Evolutionary conservation across 129 eudicot species (phyloP), one percentile per base, ranked within the genome.

Genomic region (Solidago caesia): DNA sequence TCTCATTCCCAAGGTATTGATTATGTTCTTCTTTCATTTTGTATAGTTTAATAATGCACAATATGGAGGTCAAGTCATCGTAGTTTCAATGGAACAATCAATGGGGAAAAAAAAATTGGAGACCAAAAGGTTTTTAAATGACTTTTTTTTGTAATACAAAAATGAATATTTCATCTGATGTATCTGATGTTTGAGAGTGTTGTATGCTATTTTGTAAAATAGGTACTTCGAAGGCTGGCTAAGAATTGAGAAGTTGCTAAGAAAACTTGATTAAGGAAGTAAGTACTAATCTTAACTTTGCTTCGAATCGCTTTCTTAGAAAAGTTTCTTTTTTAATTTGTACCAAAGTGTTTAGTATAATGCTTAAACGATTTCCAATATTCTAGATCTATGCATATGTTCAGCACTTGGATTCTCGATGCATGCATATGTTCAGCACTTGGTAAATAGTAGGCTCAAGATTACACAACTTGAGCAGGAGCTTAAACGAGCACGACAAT

Each of bases 221-320:
- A 93, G 96, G 73, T 86, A 44, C 91, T 90, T 14, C 87, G 99
- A 64, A 82, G 99, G 83, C 83, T 94, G 79, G 99, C 99, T 58
- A 97, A 94, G 80, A 94, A 94, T 72, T 93, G 99, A 71, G 99
- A 94, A 85, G 99, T 97, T 61, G 99, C 99, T 11, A 77, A 93
- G 56, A 90, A 94, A 80, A 90, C 97, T 78, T 84, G 99, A 25
- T 75, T 90, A 75, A 88, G 99, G 72, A 94, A 94, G 85, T 90
- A 94, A 81, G 99, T 91, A 82, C 46, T 44, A 64, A 52, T 64
- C 73, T 81, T 44, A 7, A 48, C 53, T 48, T 48, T 7, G 9
- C 0, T 7, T 48, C 5, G 9, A 47, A 7, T 4, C 25, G 8
- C 61, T 11, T 56, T 57, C 15, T 27, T 26, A 41, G 6, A 4